A percentile compares a stretch with the other conserved stretches of the same genome.
Conservation (phyloP, 768 basidiomycete species). For the Psilocybe tampanensis region DNA sequence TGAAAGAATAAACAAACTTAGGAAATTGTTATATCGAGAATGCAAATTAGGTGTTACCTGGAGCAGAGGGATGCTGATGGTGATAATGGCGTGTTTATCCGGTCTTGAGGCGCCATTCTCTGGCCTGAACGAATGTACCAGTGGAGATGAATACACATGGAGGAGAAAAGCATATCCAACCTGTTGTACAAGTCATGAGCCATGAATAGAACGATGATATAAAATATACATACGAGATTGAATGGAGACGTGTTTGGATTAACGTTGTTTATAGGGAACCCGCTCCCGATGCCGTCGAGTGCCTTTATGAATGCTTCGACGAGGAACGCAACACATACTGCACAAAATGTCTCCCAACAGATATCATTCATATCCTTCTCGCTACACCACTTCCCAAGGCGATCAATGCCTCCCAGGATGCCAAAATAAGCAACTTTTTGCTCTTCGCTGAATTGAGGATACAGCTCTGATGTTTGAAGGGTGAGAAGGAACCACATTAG, state of each 20-base stretch:
- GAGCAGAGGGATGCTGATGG: conserved; percentile 70
- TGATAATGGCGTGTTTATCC: conserved; percentile 73
- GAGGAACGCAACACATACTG: conserved; percentile 66
- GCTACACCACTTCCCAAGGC: conserved; percentile 46
- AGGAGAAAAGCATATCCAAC: conserved; percentile 79
- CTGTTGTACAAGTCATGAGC: conserved; percentile 33
- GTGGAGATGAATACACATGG: conserved; percentile 71
- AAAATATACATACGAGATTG: conserved; percentile 59
- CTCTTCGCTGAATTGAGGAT: conserved; percentile 19
- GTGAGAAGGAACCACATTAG: conserved; percentile 60
- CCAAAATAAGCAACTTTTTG: conserved; percentile 19
- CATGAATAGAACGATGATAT: conserved; percentile 4
- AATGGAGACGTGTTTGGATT: conserved; percentile 62
- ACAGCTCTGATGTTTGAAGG: conserved; percentile 50
- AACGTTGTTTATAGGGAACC: conserved; percentile 36
- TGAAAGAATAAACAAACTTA: conserved; percentile 1
- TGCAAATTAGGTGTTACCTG: conserved; percentile 49
- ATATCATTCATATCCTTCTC: conserved; percentile 59
- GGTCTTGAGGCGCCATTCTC: conserved; percentile 54
- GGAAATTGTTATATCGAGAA: background rate
- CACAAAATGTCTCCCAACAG: conserved; percentile 75
- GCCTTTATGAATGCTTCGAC: conserved; percentile 70
- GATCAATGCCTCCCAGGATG: conserved; percentile 24
- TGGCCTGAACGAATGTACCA: conserved; percentile 52
- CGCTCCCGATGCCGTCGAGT: conserved; percentile 59